Percentiles rank a stretch among this genome's conserved stretches.
These are phyloP conservation scores for Linnemannia schmuckeri DNA, from an alignment of 192 early-diverging fungal species.

Conservation along the genomic window DNA sequence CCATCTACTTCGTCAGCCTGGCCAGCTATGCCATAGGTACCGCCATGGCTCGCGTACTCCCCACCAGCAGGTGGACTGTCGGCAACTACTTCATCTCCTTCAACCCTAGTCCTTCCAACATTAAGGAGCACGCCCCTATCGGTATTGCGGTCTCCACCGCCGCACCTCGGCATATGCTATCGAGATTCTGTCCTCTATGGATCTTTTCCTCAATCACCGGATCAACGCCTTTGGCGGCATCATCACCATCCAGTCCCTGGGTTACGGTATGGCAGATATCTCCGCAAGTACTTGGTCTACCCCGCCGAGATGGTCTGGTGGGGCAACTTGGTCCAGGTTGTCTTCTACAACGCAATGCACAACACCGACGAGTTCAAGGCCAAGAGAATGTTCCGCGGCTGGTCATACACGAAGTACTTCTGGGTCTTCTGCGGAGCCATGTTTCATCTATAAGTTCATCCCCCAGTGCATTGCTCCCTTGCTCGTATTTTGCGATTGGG, in stretches of 20 bases:
- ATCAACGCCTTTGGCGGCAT: constrained; percentile 29
- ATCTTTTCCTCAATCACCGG: constrained; percentile 29
- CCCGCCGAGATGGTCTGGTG: constrained; percentile 93
- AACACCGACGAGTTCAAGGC: constrained; percentile 44
- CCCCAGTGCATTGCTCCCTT: constrained; percentile 45
- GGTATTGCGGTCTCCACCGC: constrained; percentile 64
- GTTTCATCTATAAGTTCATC: constrained; percentile 65
- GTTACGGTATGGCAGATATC: constrained; percentile 82
- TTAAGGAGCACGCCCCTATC: constrained; percentile 80
- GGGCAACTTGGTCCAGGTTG: constrained; percentile 69
- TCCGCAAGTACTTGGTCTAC: constrained; percentile 82
- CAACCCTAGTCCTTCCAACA: constrained; percentile 64
- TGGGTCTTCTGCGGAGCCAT: constrained; percentile 45
- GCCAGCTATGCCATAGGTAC: constrained; percentile 46
- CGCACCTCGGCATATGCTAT: constrained; percentile 65
- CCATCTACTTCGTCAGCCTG: constrained; percentile 55
- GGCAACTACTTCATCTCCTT: constrained; percentile 17
- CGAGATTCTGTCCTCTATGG: constrained; percentile 31
- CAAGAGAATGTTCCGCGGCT: constrained; percentile 24
- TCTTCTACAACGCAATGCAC: constrained; percentile 63
- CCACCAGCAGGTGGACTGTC: not conserved
- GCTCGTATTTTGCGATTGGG: constrained; percentile 40
- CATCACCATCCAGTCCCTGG: constrained; percentile 71
- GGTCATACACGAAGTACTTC: constrained; percentile 57
- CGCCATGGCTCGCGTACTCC: constrained; percentile 30